These are phyloP conservation scores for Russula ochroleuca DNA, from an alignment of 768 basidiomycete genomes.

Conservation along the genomic window DNA sequence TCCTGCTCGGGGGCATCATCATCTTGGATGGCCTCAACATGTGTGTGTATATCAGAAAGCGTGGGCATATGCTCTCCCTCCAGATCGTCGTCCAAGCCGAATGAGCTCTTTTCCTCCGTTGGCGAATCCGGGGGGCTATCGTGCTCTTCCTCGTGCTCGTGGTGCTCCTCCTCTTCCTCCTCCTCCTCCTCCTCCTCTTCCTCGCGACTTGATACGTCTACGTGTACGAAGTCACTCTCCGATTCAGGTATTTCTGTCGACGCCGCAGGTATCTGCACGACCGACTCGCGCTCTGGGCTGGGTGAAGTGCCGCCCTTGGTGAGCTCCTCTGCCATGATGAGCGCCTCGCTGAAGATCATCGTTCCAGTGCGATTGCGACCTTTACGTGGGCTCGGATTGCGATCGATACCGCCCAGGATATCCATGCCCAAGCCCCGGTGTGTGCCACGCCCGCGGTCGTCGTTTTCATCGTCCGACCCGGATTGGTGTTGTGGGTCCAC, in stretches of 20 bases:
- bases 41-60: conserved; percentile 6
- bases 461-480: conserved; percentile 18
- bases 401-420: conserved; percentile 17
- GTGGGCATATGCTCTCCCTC: conserved; percentile 3
- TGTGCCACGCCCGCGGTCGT: conserved; percentile 25
- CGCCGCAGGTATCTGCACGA: background rate
- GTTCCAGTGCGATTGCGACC: conserved; percentile 66
- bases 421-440: conserved; percentile 23
- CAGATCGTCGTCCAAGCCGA: background rate
- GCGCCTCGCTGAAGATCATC: conserved; percentile 59
- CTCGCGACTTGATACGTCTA: conserved; percentile 11
- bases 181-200: conserved; percentile 18
- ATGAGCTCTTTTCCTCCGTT: background rate
- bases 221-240: conserved; percentile 18
- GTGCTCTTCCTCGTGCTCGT: conserved; percentile 8
- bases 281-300: conserved; percentile 17
- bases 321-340: conserved; percentile 39
- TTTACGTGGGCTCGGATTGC: conserved; percentile 28
- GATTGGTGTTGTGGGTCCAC: conserved; percentile 19
- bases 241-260: conserved; percentile 10
- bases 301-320: conserved; percentile 30
- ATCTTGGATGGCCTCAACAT: background rate
- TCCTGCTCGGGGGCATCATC: conserved; percentile 17
- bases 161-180: conserved; percentile 10
- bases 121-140: conserved; percentile 2